Conservation (phyloP, 495 filamentous ascomycete genomes). For the Extremus antarcticus region DNA sequence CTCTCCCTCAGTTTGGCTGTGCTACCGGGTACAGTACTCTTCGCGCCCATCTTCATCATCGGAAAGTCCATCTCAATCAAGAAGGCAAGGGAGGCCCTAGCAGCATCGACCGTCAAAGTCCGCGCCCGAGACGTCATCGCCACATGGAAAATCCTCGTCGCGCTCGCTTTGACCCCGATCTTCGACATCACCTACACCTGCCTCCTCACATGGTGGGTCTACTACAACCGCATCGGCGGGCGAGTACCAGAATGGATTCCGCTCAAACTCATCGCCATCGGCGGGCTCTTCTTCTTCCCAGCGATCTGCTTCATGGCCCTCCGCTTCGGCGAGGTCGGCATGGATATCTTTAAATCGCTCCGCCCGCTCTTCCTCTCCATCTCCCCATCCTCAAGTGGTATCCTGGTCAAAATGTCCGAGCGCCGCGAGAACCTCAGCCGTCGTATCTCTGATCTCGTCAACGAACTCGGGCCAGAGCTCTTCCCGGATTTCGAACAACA, state of each 20-base stretch:
- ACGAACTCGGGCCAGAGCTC: slow-evolving; percentile 88
- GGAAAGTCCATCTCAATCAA: slow-evolving; percentile 81
- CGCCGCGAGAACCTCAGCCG: slow-evolving; percentile 60
- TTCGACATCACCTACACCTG: slow-evolving; percentile 74
- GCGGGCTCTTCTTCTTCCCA: slow-evolving; percentile 70
- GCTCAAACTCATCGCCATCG: slow-evolving; percentile 60
- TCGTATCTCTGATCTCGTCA: slow-evolving; percentile 86
- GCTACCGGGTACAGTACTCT: slow-evolving; percentile 76
- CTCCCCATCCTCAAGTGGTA: slow-evolving; percentile 73
- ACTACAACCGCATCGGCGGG: slow-evolving; percentile 69
- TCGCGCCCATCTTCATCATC: slow-evolving; percentile 81
- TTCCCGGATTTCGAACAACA: slow-evolving; percentile 89
- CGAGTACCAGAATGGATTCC: slow-evolving; percentile 69
- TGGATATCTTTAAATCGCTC: slow-evolving; percentile 96
- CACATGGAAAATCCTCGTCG: slow-evolving; percentile 94
- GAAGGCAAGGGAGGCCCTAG: slow-evolving; percentile 84
- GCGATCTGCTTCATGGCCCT: slow-evolving; percentile 87
- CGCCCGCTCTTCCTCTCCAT: slow-evolving; percentile 81
- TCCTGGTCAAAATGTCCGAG: slow-evolving; percentile 65
- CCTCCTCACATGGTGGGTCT: slow-evolving; percentile 64
- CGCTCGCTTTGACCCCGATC: slow-evolving; percentile 75
- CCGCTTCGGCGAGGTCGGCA: slow-evolving; percentile 89
- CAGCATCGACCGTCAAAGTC: slow-evolving; percentile 86
- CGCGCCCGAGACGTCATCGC: slow-evolving; percentile 92
- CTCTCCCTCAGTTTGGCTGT: slow-evolving; percentile 65